phyloP scores from a whole-genome alignment of 345 rosid species.

The Draba incana region DNA sequence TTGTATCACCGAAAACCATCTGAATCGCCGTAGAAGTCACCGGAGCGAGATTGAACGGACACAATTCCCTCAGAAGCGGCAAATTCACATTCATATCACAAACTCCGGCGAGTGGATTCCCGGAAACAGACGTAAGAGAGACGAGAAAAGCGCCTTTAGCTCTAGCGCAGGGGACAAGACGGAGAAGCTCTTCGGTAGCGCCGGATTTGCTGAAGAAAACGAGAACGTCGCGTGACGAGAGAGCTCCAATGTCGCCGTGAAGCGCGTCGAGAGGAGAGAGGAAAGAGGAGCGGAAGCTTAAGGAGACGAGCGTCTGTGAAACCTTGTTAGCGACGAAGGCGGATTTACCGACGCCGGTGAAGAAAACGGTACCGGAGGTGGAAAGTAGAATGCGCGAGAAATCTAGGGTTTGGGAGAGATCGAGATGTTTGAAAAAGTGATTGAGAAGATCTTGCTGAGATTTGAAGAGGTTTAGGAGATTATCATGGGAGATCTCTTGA shows the following conservation, averaged over 20 bases:
- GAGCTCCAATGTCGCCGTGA: slow-evolving; percentile 89
- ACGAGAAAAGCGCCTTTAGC: slow-evolving; percentile 76
- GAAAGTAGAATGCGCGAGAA: slow-evolving; percentile 76
- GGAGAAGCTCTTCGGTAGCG: slow-evolving; percentile 84
- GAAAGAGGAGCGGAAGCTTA: slow-evolving; percentile 73
- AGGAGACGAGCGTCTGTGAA: slow-evolving; percentile 86
- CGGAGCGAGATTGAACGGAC: slow-evolving; percentile 94
- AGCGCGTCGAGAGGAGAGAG: slow-evolving; percentile 92
- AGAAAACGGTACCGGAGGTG: slow-evolving; percentile 67
- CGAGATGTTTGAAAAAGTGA: slow-evolving; percentile 83
- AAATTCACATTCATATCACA: slow-evolving; percentile 87
- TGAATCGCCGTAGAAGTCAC: slow-evolving; percentile 97
- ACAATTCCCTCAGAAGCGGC: slow-evolving; percentile 85
- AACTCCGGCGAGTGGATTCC: slow-evolving; percentile 61
- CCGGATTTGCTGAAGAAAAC: slow-evolving; percentile 93
- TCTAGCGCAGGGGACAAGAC: slow-evolving; percentile 86
- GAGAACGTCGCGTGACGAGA: slow-evolving; percentile 56
- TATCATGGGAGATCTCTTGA: slow-evolving; percentile 50
- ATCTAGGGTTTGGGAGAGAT: slow-evolving; percentile 65
- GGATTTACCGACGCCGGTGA: slow-evolving; percentile 95
- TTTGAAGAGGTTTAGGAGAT: slow-evolving; percentile 77
- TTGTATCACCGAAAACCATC: slow-evolving; percentile 99
- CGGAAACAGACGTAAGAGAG: slow-evolving; percentile 75
- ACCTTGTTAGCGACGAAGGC: slow-evolving; percentile 94
- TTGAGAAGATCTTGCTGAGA: slow-evolving; percentile 92